These are phyloP conservation scores for Fusarium napiforme DNA, from an alignment of 2,329 filamentous ascomycete species.

Conservation along the genomic window DNA sequence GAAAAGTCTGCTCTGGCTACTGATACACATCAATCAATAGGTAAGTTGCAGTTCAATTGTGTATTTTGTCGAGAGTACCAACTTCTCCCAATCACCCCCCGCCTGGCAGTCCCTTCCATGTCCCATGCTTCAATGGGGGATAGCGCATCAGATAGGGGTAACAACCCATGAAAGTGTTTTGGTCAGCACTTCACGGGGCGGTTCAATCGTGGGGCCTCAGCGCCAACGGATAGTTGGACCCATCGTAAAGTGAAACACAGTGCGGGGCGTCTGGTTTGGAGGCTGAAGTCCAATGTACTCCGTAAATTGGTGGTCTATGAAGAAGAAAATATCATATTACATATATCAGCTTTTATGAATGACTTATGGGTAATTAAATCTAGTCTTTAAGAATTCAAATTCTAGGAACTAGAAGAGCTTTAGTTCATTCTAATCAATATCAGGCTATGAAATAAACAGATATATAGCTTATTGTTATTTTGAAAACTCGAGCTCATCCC, in stretches of 20 bases:
- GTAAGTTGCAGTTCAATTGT: not conserved
- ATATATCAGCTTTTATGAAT: not conserved
- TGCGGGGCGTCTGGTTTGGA: slow-evolving; percentile 23
- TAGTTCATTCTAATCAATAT: not conserved
- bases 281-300: not conserved
- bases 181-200: slow-evolving; percentile 2
- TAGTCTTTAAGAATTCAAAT: not conserved
- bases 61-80: slow-evolving; percentile 2
- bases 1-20: slow-evolving; percentile 1
- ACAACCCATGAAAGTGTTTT: slow-evolving; percentile 35
- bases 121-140: slow-evolving; percentile 39
- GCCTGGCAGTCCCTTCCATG: slow-evolving; percentile 29
- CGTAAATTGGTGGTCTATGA: not conserved
- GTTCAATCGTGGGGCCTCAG: slow-evolving; percentile 25
- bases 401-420: too few species aligned
- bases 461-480: not conserved
- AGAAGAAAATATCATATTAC: not conserved
- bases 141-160: slow-evolving; percentile 39
- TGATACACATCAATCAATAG: slow-evolving; percentile 1
- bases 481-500: not conserved
- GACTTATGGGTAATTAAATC: not conserved
- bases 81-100: slow-evolving; percentile 19
- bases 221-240: slow-evolving; percentile 22
- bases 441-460: not conserved
- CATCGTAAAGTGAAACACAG: slow-evolving; percentile 37